phyloP scores from a whole-genome alignment of 1,139 yeast genomes.

The Yamadazyma diddensiae region DNA sequence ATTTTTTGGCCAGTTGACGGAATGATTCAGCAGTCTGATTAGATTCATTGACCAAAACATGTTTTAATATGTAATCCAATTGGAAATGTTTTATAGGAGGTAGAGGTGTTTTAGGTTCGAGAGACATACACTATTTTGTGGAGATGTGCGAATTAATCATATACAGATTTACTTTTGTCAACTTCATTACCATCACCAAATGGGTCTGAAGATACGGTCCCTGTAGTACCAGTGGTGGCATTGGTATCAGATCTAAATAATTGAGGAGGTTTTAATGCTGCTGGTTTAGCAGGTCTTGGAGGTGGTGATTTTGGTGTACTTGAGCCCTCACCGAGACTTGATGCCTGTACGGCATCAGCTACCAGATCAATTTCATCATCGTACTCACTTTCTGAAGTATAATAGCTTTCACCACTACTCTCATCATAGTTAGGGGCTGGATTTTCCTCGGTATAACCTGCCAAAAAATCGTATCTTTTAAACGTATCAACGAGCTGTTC shows the following conservation, averaged over 20 bases:
- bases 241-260: constrained; percentile 21
- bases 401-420: constrained; percentile 39
- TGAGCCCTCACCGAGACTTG: constrained; percentile 2
- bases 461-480: constrained; percentile 56
- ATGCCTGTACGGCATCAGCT: constrained; percentile 16
- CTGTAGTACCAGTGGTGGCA: constrained; percentile 13
- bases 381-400: constrained; percentile 32
- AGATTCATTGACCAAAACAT: constrained; percentile 30
- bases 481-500: constrained; percentile 80
- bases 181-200: constrained; percentile 65
- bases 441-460: constrained; percentile 36
- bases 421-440: constrained; percentile 37
- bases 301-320: constrained; percentile 25
- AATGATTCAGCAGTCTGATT: constrained; percentile 33
- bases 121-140: not conserved
- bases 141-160: constrained; percentile 2
- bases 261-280: constrained; percentile 12
- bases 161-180: constrained; percentile 5
- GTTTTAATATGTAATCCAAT: constrained; percentile 32
- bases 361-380: constrained; percentile 20
- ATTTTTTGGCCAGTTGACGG: constrained; percentile 31
- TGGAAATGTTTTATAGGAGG: constrained; percentile 40
- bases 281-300: constrained; percentile 31
- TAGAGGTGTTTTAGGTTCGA: constrained; percentile 12
- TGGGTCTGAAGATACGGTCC: constrained; percentile 47